Evolutionary conservation across 371 early-diverging fungal species (phyloP).

Genomic region (Syncephalastrum monosporum): DNA sequence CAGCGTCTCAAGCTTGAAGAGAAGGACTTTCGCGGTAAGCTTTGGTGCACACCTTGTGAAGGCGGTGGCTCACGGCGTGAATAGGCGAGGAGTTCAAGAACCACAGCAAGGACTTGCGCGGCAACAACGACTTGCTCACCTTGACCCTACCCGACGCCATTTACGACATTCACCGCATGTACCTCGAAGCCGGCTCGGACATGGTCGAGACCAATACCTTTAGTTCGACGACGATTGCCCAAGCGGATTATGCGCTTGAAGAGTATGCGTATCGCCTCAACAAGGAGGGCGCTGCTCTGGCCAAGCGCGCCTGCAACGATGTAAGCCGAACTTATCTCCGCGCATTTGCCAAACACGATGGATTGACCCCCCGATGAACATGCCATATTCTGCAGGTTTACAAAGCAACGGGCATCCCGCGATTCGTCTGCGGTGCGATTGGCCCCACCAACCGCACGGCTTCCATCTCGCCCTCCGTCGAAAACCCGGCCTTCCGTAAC

Average conservation of each 20-base stretch:
- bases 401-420: constrained; percentile 67
- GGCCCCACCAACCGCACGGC: constrained; percentile 94
- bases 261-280: constrained; percentile 86
- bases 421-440: constrained; percentile 86
- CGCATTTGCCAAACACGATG: no score
- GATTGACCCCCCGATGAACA: not conserved
- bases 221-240: constrained; percentile 86
- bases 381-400: constrained; percentile 21
- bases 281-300: constrained; percentile 86
- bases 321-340: constrained; percentile 25
- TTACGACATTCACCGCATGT: constrained; percentile 81
- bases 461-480: constrained; percentile 95
- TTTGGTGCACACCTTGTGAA: no score
- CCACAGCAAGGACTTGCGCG: constrained; percentile 83
- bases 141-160: constrained; percentile 88
- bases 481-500: constrained; percentile 91
- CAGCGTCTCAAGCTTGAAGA: constrained; percentile 81
- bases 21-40: constrained; percentile 75
- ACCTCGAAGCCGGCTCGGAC: constrained; percentile 90
- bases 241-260: constrained; percentile 87
- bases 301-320: constrained; percentile 80
- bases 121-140: constrained; percentile 93
- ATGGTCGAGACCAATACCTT: constrained; percentile 96
- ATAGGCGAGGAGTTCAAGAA: constrained; percentile 75
- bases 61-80: not conserved